phyloP scores from a whole-genome alignment of 1,284 basidiomycete species.

The Melampsora abietis-canadensis region DNA sequence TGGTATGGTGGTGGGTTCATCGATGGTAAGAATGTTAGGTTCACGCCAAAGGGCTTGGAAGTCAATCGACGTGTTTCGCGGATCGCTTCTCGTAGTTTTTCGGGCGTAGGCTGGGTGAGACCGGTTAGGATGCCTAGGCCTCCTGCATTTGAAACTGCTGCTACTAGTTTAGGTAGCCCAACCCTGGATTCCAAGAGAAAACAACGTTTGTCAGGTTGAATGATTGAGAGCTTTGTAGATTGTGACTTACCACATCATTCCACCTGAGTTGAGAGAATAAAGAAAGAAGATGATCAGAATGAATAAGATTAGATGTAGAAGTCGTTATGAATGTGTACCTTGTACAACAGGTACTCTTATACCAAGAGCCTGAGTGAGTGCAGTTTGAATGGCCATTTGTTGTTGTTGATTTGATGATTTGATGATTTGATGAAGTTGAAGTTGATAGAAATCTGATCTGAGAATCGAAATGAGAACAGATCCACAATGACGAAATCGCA shows the following conservation, averaged over 20 bases:
- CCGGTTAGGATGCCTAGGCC: slow-evolving; percentile 85
- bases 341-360: slow-evolving; percentile 52
- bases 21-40: slow-evolving; percentile 81
- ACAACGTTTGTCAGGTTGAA: not conserved
- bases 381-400: slow-evolving; percentile 51
- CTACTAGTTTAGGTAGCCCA: slow-evolving; percentile 67
- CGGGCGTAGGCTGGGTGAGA: slow-evolving; percentile 77
- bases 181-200: slow-evolving; percentile 60
- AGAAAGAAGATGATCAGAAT: not conserved
- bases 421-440: too few relatives aligned
- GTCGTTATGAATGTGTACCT: slow-evolving; percentile 19
- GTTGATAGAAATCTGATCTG: too few relatives aligned
- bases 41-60: slow-evolving; percentile 64
- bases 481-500: too few relatives aligned
- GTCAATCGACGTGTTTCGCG: slow-evolving; percentile 61
- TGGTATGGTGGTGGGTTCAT: slow-evolving; percentile 89
- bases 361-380: slow-evolving; percentile 53
- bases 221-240: not conserved
- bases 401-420: not conserved
- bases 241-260: slow-evolving; percentile 46
- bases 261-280: slow-evolving; percentile 29
- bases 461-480: too few relatives aligned
- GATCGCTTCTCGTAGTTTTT: slow-evolving; percentile 78
- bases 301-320: not conserved
- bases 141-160: slow-evolving; percentile 81